A percentile compares a stretch with the other conserved stretches of the same genome.
phyloP scores from a whole-genome alignment of 2,329 filamentous ascomycete species.

The Cladosporium sp. region DNA sequence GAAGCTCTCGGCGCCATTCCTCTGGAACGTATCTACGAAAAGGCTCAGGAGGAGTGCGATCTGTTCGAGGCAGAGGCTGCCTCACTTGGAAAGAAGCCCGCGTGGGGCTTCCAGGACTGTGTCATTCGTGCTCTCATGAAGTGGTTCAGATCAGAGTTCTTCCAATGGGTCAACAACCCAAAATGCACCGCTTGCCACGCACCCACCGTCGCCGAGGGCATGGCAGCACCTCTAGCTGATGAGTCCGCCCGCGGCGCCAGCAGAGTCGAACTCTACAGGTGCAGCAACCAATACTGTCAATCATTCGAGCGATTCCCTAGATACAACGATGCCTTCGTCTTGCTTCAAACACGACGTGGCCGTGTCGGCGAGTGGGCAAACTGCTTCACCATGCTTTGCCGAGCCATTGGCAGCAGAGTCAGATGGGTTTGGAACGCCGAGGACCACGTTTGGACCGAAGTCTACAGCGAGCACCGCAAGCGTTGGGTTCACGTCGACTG shows the following conservation, averaged over 20 bases:
- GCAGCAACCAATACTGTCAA: slow-evolving; percentile 70
- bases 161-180: slow-evolving; percentile 95
- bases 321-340: slow-evolving; percentile 90
- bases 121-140: slow-evolving; percentile 83
- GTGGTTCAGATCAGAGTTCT: slow-evolving; percentile 96
- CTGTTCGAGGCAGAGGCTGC: slow-evolving; percentile 82
- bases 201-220: slow-evolving; percentile 76
- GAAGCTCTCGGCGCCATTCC: slow-evolving; percentile 85
- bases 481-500: slow-evolving; percentile 96
- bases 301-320: slow-evolving; percentile 85
- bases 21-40: slow-evolving; percentile 83
- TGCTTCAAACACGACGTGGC: slow-evolving; percentile 80
- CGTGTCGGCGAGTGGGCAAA: slow-evolving; percentile 96
- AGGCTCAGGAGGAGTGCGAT: slow-evolving; percentile 90
- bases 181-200: slow-evolving; percentile 76
- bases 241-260: slow-evolving; percentile 84
- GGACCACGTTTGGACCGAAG: slow-evolving; percentile 96
- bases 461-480: slow-evolving; percentile 89
- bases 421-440: slow-evolving; percentile 98
- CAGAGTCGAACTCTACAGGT: slow-evolving; percentile 85
- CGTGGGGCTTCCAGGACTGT: slow-evolving; percentile 98
- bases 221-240: slow-evolving; percentile 79
- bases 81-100: slow-evolving; percentile 72
- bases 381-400: slow-evolving; percentile 97
- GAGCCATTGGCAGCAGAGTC: slow-evolving; percentile 83